A percentile compares a stretch with the other conserved stretches of the same genome.
Conservation (phyloP, 1,284 basidiomycete species). For the Cutaneotrichosporon mucoides region DNA sequence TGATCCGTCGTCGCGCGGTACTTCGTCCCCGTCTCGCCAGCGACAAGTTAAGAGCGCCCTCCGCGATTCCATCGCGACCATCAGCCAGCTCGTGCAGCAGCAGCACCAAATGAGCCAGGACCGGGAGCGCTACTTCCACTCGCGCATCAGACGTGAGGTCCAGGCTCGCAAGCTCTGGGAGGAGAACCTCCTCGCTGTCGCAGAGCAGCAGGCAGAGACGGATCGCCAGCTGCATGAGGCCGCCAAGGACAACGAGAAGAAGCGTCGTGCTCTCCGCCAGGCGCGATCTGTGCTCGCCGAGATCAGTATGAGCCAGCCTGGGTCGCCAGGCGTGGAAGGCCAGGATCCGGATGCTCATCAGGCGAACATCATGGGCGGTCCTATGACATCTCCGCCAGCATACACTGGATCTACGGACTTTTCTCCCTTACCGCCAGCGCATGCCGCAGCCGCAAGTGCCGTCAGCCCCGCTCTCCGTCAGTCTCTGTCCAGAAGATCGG, state of each 20-base stretch:
- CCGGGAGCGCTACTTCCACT: conserved; percentile 76
- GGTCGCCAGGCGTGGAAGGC: conserved; percentile 10
- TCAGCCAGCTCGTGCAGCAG: conserved; percentile 62
- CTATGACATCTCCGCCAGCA: background rate
- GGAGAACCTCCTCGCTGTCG: conserved; percentile 80
- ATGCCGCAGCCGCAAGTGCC: background rate
- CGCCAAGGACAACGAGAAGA: conserved; percentile 49
- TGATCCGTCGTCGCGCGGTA: conserved; percentile 28
- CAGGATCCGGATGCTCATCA: background rate
- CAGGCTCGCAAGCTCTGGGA: conserved; percentile 82
- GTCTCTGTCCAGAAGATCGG: conserved; percentile 3
- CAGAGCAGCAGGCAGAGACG: conserved; percentile 77
- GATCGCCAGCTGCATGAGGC: conserved; percentile 66
- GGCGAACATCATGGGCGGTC: background rate
- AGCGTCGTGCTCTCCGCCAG: conserved; percentile 57
- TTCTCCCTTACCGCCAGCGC: conserved; percentile 6
- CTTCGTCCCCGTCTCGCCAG: conserved; percentile 34
- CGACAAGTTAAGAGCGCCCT: conserved; percentile 60
- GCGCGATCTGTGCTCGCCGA: conserved; percentile 63
- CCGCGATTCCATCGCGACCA: conserved; percentile 59
- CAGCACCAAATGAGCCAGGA: conserved; percentile 70
- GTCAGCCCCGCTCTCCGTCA: background rate
- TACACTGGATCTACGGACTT: background rate
- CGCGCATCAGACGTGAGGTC: conserved; percentile 62
- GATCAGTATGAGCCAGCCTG: conserved; percentile 27